These are phyloP conservation scores for Botrytis fabae DNA, from an alignment of 2,329 filamentous ascomycete genomes.

Conservation along the genomic window DNA sequence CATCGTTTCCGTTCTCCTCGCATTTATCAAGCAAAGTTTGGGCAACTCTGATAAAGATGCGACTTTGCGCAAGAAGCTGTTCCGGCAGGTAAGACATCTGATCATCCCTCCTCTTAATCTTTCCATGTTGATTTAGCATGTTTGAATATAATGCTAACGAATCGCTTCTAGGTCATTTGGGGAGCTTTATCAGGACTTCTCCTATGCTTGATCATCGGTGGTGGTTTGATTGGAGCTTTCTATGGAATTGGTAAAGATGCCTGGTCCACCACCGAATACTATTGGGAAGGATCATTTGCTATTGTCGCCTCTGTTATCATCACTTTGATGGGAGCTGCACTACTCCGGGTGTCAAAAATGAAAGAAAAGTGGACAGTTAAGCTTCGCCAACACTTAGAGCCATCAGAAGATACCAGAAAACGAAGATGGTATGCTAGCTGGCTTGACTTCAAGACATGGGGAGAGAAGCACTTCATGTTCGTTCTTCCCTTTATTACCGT, in stretches of 20 bases:
- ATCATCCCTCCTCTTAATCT: too few species aligned
- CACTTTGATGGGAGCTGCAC: slow-evolving; percentile 74
- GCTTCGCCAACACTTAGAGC: slow-evolving; percentile 65
- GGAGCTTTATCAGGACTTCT: slow-evolving; percentile 54
- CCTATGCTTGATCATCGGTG: slow-evolving; percentile 59
- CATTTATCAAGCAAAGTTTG: slow-evolving; percentile 81
- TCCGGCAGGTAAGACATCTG: slow-evolving; percentile 51
- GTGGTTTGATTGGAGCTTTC: slow-evolving; percentile 63
- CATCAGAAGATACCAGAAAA: slow-evolving; percentile 43
- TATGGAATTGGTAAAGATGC: slow-evolving; percentile 64
- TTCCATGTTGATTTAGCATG: background rate
- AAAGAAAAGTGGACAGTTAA: slow-evolving; percentile 87
- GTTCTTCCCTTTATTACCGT: slow-evolving; percentile 83
- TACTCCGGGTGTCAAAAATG: slow-evolving; percentile 79
- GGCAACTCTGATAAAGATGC: slow-evolving; percentile 61
- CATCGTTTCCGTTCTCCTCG: slow-evolving; percentile 81
- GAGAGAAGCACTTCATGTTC: slow-evolving; percentile 84
- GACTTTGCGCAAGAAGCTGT: slow-evolving; percentile 64
- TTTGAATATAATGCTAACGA: background rate
- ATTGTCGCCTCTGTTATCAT: slow-evolving; percentile 78
- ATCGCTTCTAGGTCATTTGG: slow-evolving; percentile 54
- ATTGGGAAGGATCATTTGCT: slow-evolving; percentile 80
- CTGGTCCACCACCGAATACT: slow-evolving; percentile 68
- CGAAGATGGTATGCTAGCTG: slow-evolving; percentile 38
- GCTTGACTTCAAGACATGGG: slow-evolving; percentile 59